Conservation (phyloP, 495 filamentous ascomycete species). For the Talaromyces adpressus region DNA sequence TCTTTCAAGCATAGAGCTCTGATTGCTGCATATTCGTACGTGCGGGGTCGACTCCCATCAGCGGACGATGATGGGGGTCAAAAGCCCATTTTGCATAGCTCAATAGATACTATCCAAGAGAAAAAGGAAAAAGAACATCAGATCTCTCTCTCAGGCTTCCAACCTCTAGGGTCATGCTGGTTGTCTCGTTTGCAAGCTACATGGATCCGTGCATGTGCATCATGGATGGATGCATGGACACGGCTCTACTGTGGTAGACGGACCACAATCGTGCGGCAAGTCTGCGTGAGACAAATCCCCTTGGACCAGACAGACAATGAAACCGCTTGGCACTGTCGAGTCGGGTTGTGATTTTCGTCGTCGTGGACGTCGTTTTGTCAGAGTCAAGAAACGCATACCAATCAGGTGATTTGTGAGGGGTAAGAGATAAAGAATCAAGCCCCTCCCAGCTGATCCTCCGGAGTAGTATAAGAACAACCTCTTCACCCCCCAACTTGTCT, state of each 20-base stretch:
- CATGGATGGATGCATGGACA: background rate
- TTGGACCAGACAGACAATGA: background rate
- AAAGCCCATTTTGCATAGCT: background rate
- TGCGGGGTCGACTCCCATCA: background rate
- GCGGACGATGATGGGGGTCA: background rate
- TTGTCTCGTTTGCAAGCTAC: background rate
- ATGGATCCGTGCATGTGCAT: background rate
- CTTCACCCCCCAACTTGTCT: background rate
- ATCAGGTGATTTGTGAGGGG: constrained; percentile 4
- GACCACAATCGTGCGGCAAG: background rate
- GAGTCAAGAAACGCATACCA: background rate
- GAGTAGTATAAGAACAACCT: background rate
- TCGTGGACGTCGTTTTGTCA: background rate
- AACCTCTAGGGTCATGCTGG: background rate
- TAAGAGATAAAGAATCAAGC: background rate
- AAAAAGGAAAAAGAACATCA: background rate
- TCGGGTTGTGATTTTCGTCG: background rate
- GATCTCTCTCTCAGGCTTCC: background rate
- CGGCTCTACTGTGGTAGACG: background rate
- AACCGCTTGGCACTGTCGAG: background rate
- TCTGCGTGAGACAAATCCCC: background rate
- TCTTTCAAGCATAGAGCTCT: background rate
- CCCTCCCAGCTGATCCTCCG: background rate
- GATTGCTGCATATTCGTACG: background rate
- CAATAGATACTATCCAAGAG: background rate